Percentiles rank a stretch among this genome's conserved stretches.
Evolutionary conservation across 306 rosid genomes (phyloP).

Genomic region (Vigna mungo): DNA sequence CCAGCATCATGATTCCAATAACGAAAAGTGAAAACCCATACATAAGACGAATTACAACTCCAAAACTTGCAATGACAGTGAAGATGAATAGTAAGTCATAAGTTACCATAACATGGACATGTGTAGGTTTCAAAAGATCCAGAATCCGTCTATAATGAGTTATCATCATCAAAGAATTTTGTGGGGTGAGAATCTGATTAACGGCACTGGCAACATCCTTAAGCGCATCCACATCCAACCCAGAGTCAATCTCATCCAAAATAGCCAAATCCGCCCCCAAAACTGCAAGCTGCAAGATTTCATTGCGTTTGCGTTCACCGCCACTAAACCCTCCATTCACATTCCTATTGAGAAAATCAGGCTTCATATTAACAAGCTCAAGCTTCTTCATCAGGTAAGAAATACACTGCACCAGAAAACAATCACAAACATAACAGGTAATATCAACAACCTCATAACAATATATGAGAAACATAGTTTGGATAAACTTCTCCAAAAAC

Average conservation of each 20-base stretch:
- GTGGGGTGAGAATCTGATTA: conserved; percentile 68
- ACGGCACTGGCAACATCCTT: conserved; percentile 93
- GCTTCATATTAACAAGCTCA: conserved; percentile 88
- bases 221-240: conserved; percentile 96
- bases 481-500: background rate
- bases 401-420: conserved; percentile 71
- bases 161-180: conserved; percentile 80
- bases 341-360: conserved; percentile 89
- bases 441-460: background rate
- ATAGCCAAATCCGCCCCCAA: conserved; percentile 95
- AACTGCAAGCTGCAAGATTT: conserved; percentile 91
- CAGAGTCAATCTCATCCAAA: conserved; percentile 96
- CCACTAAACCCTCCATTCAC: conserved; percentile 98
- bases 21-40: conserved; percentile 19
- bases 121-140: conserved; percentile 77
- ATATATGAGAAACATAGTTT: background rate
- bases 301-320: conserved; percentile 93
- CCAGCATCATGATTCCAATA: conserved; percentile 17
- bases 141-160: conserved; percentile 88
- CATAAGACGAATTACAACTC: conserved; percentile 1
- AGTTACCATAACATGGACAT: conserved; percentile 89
- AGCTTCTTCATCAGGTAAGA: conserved; percentile 80
- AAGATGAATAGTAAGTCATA: conserved; percentile 24
- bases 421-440: conserved; percentile 10
- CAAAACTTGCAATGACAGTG: conserved; percentile 23